A percentile compares a stretch with the other conserved stretches of the same genome.
Conservation (phyloP, 2,329 filamentous ascomycete species). For the Fusarium keratoplasticum region DNA sequence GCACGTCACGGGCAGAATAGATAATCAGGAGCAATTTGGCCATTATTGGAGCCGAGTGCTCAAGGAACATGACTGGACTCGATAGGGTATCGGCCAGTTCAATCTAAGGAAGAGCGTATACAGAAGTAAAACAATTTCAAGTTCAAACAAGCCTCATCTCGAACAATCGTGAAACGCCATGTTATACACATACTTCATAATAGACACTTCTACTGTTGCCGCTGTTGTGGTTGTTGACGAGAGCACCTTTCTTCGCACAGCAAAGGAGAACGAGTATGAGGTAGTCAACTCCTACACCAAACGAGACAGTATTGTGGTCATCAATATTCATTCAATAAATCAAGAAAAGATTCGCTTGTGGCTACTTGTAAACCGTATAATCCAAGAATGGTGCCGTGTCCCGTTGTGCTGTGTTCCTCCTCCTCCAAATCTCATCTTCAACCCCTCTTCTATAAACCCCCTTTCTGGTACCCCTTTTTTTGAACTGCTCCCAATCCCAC, state of each 20-base stretch:
- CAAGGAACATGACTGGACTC: background rate
- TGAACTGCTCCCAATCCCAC: conserved; percentile 14
- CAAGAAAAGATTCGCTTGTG: conserved; percentile 38
- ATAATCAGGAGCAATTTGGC: conserved; percentile 7
- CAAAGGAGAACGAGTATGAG: background rate
- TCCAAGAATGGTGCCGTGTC: conserved; percentile 25
- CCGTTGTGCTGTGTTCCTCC: conserved; percentile 22
- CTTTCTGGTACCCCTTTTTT: conserved; percentile 1
- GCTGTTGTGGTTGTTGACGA: background rate
- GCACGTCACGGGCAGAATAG: conserved; percentile 15
- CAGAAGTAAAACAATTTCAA: background rate
- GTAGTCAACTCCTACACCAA: background rate
- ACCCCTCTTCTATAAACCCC: background rate
- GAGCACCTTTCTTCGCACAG: background rate
- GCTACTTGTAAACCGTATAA: conserved; percentile 33
- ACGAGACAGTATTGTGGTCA: background rate
- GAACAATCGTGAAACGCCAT: background rate
- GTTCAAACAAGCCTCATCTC: background rate
- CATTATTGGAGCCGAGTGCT: background rate
- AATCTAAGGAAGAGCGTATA: background rate
- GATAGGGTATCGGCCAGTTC: background rate
- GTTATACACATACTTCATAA: background rate
- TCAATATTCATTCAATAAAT: conserved; percentile 4
- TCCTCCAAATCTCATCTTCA: conserved; percentile 9
- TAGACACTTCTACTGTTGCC: too few species aligned